Percentiles rank a stretch among this genome's conserved stretches.
These are phyloP conservation scores for Syzygium jambos DNA, from an alignment of 345 rosid species.

Conservation along the genomic window DNA sequence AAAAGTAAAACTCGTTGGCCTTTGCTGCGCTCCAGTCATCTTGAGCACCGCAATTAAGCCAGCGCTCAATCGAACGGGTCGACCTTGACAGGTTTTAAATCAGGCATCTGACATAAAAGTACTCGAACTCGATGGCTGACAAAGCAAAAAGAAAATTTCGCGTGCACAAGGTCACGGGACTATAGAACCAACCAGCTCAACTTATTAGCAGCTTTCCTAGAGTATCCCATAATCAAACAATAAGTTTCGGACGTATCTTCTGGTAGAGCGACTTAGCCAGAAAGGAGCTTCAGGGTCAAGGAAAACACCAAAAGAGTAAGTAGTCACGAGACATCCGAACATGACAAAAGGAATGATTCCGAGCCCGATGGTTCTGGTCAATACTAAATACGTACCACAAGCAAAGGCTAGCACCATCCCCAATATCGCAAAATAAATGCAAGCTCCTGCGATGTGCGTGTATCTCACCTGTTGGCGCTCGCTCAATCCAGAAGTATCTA, in stretches of 20 bases:
- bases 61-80: background rate
- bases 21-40: background rate
- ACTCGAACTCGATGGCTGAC: background rate
- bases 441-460: fast-evolving
- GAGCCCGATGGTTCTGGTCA: background rate
- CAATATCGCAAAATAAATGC: fast-evolving
- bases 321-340: fast-evolving
- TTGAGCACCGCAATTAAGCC: background rate
- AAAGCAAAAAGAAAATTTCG: background rate
- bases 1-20: background rate
- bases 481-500: no score
- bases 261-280: no score
- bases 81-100: background rate
- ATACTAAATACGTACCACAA: background rate
- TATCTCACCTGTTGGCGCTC: no score
- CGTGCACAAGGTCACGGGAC: background rate
- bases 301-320: fast-evolving
- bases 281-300: no score
- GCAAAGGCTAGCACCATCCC: background rate
- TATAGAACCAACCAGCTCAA: background rate
- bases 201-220: background rate
- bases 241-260: background rate
- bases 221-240: background rate
- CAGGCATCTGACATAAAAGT: background rate
- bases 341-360: background rate